Percentiles rank a stretch among this genome's conserved stretches.
phyloP scores from a whole-genome alignment of 148 eudicot genomes.

The Rhododendron ferrugineum region DNA sequence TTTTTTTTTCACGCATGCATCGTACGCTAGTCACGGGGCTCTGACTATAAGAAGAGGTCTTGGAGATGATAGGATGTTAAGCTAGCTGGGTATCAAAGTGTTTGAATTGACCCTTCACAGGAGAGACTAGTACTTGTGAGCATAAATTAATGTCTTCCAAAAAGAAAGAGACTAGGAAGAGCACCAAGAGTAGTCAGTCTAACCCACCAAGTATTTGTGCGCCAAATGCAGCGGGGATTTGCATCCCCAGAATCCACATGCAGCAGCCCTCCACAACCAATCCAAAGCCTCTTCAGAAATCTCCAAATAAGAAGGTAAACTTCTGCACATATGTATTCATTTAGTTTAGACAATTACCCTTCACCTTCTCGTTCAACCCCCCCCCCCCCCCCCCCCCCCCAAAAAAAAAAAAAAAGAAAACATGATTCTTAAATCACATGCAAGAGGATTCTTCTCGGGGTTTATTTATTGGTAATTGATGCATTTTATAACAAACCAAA shows the following conservation, averaged over 20 bases:
- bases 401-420: no score
- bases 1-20: no score
- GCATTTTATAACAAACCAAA: no score
- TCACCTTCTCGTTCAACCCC: no score
- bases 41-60: neutral
- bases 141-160: neutral
- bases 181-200: neutral
- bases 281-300: neutral
- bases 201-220: neutral
- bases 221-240: neutral
- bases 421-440: no score
- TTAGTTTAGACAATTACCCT: no score
- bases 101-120: neutral
- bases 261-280: neutral
- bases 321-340: neutral
- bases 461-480: no score
- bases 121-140: neutral
- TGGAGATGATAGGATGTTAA: neutral
- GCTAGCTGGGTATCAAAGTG: neutral
- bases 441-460: no score
- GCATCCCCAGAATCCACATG: neutral
- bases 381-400: no score
- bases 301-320: neutral
- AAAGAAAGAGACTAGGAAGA: neutral
- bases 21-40: no score